Evolutionary conservation across 78 protist species (phyloP).

Genomic region (Dictyostelium firmibasis): DNA sequence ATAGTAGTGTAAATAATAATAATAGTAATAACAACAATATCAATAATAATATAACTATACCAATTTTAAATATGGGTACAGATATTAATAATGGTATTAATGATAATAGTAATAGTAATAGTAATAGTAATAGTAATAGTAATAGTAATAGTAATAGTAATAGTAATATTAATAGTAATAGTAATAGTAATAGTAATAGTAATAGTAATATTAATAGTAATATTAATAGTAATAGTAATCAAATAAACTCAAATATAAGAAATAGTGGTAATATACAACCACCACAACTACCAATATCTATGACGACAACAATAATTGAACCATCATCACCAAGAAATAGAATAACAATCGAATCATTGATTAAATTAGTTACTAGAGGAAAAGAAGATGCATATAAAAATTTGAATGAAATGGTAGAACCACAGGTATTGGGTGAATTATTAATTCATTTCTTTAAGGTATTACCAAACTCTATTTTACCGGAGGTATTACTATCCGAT

Average conservation of each 20-base stretch:
- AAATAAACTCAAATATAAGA: neutral
- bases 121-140: no score
- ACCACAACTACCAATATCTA: neutral
- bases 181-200: no score
- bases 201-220: no score
- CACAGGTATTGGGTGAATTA: constrained; percentile 10
- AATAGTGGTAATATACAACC: neutral
- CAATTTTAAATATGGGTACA: neutral
- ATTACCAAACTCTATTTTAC: constrained; percentile 23
- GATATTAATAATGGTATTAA: neutral
- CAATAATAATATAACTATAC: neutral
- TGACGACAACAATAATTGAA: neutral
- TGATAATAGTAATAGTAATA: no score
- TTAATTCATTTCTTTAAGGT: constrained; percentile 20
- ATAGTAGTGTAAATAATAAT: neutral
- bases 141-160: no score
- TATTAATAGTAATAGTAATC: neutral
- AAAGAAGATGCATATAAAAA: constrained; percentile 53
- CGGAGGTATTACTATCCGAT: neutral
- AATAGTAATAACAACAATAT: neutral
- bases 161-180: no score
- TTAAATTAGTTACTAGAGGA: constrained; percentile 18
- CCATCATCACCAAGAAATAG: neutral
- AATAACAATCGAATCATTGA: constrained; percentile 5
- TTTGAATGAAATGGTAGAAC: neutral